These are phyloP conservation scores for Colletotrichum sp. DNA, from an alignment of 2,329 filamentous ascomycete species.

Conservation along the genomic window DNA sequence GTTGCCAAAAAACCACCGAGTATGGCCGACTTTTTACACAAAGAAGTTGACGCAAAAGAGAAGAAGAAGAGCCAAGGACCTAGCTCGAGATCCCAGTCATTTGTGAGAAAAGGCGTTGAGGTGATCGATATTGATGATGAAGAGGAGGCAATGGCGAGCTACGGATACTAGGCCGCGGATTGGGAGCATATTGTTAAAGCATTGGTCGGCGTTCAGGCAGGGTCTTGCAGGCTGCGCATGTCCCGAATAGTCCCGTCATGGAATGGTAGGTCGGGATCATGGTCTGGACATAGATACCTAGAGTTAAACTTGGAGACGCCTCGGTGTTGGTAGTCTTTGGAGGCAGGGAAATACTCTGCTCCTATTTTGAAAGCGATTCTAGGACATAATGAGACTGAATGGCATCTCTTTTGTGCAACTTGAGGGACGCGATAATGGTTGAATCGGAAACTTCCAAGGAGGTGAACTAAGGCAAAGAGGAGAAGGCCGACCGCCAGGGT, in stretches of 20 bases:
- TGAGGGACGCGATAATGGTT: not conserved
- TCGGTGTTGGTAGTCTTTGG: not conserved
- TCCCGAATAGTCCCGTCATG: not conserved
- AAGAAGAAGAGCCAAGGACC: constrained; percentile 32
- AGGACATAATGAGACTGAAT: not conserved
- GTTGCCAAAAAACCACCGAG: constrained; percentile 33
- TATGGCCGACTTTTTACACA: constrained; percentile 46
- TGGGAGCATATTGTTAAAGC: not conserved
- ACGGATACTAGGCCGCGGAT: constrained; percentile 35
- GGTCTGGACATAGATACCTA: constrained; percentile 7
- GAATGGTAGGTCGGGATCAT: not conserved
- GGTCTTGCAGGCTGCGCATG: not conserved
- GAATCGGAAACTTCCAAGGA: not conserved
- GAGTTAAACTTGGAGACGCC: not conserved
- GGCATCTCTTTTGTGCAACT: not conserved
- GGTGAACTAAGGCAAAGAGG: not conserved
- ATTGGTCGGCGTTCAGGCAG: constrained; percentile 4
- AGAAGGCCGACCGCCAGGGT: not conserved
- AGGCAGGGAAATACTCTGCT: not conserved
- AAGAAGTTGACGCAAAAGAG: constrained; percentile 6
- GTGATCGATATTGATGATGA: constrained; percentile 51
- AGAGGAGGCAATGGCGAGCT: constrained; percentile 52
- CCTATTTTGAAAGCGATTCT: not conserved
- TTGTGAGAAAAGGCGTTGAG: constrained; percentile 23
- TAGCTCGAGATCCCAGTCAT: constrained; percentile 4